A percentile compares a stretch with the other conserved stretches of the same genome.
These are phyloP conservation scores for Wickerhamomyces sp. DNA, from an alignment of 1,139 yeast genomes.

Conservation along the genomic window DNA sequence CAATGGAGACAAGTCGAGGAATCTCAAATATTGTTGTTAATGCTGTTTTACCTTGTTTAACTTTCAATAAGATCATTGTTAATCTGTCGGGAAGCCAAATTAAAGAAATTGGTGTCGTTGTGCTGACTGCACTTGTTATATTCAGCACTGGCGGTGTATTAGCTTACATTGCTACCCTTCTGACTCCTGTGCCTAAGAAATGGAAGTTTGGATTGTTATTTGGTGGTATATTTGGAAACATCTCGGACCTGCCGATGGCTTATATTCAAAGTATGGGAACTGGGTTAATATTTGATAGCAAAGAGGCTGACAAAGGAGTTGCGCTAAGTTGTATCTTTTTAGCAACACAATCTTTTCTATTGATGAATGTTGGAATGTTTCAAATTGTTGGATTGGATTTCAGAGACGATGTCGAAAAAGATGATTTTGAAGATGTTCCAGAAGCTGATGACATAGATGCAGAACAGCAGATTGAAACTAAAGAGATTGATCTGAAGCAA, in stretches of 20 bases:
- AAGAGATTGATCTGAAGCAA: not conserved
- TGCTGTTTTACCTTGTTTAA: slow-evolving; percentile 72
- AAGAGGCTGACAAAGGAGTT: slow-evolving; percentile 69
- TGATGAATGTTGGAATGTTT: slow-evolving; percentile 77
- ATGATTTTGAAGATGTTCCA: slow-evolving; percentile 1
- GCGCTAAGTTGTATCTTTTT: slow-evolving; percentile 79
- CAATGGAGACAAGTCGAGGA: slow-evolving; percentile 71
- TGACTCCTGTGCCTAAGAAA: slow-evolving; percentile 55
- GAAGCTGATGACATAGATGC: slow-evolving; percentile 1
- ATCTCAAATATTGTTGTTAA: slow-evolving; percentile 69
- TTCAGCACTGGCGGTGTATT: slow-evolving; percentile 46
- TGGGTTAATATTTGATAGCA: slow-evolving; percentile 53
- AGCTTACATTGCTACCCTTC: slow-evolving; percentile 25
- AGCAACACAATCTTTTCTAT: slow-evolving; percentile 62
- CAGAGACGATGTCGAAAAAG: slow-evolving; percentile 24
- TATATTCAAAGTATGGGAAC: slow-evolving; percentile 76
- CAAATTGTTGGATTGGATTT: slow-evolving; percentile 71
- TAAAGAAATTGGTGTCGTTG: slow-evolving; percentile 69
- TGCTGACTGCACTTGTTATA: slow-evolving; percentile 58
- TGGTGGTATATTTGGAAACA: slow-evolving; percentile 71
- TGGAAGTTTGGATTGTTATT: slow-evolving; percentile 82
- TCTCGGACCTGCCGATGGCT: slow-evolving; percentile 87
- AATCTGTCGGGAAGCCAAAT: slow-evolving; percentile 70
- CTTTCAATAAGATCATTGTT: slow-evolving; percentile 69
- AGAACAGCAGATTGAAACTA: slow-evolving; percentile 1